A percentile compares a stretch with the other conserved stretches of the same genome.
These are phyloP conservation scores for Fistulifera pelliculosa DNA, from an alignment of 108 stramenopile species.

Conservation along the genomic window DNA sequence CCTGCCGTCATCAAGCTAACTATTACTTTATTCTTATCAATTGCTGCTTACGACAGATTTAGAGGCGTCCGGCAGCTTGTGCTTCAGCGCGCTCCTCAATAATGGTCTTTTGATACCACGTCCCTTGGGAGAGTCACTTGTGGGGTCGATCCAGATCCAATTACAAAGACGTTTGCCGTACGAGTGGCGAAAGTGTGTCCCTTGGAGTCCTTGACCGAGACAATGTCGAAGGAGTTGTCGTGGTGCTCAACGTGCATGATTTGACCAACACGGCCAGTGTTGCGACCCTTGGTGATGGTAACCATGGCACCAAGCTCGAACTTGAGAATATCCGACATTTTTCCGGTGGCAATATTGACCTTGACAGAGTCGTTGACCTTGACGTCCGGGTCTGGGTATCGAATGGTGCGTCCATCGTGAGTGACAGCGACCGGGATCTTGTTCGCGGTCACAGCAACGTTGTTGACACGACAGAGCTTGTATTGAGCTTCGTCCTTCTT, in stretches of 20 bases:
- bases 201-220: conserved; percentile 95
- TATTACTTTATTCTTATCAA: conserved; percentile 1
- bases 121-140: conserved; percentile 97
- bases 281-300: conserved; percentile 94
- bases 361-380: conserved; percentile 99
- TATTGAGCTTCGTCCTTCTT: conserved; percentile 85
- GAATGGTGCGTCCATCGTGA: conserved; percentile 99
- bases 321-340: conserved; percentile 90
- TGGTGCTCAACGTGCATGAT: conserved; percentile 95
- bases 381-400: conserved; percentile 97
- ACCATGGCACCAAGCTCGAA: conserved; percentile 96
- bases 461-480: conserved; percentile 99
- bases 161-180: conserved; percentile 90
- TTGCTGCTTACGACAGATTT: conserved; percentile 8
- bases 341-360: conserved; percentile 93
- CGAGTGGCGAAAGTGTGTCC: conserved; percentile 97
- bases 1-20: background rate
- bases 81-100: conserved; percentile 91
- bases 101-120: conserved; percentile 98
- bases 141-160: conserved; percentile 85
- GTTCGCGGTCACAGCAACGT: conserved; percentile 79
- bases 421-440: conserved; percentile 98
- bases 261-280: conserved; percentile 95
- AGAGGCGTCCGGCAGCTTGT: conserved; percentile 72
- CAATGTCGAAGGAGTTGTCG: conserved; percentile 97